Conservation (phyloP, 2,329 filamentous ascomycete species). For the Curvularia hawaiiensis region DNA sequence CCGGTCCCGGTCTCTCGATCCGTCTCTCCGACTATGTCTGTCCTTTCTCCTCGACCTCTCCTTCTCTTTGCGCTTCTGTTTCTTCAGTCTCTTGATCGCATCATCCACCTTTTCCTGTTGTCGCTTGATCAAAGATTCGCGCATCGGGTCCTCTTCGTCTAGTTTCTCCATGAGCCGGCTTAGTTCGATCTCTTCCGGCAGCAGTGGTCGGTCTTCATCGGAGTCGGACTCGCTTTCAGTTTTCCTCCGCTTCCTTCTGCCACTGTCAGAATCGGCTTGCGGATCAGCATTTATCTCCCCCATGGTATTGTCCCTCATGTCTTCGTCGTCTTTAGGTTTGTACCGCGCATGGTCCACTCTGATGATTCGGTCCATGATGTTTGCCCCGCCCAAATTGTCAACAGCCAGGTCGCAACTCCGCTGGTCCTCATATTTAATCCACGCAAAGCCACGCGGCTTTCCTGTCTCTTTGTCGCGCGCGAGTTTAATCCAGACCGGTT, state of each 20-base stretch:
- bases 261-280: conserved; percentile 50
- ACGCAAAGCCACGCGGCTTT: conserved; percentile 92
- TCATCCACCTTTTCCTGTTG: conserved; percentile 87
- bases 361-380: conserved; percentile 77
- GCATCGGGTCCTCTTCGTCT: conserved; percentile 98
- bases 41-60: conserved; percentile 52
- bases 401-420: conserved; percentile 94
- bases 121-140: conserved; percentile 83
- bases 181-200: conserved; percentile 84
- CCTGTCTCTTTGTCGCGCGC: conserved; percentile 95
- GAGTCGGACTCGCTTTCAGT: conserved; percentile 50
- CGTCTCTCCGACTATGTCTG: conserved; percentile 32
- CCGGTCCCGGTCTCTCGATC: conserved; percentile 30
- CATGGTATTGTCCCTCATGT: conserved; percentile 66
- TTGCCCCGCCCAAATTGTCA: conserved; percentile 89
- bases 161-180: conserved; percentile 75
- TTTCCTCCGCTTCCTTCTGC: conserved; percentile 54
- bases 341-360: conserved; percentile 94
- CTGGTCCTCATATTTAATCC: conserved; percentile 98
- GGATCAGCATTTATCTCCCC: conserved; percentile 51
- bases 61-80: conserved; percentile 53
- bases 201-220: conserved; percentile 62
- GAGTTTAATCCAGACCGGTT: conserved; percentile 91
- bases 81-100: conserved; percentile 64
- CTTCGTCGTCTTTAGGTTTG: conserved; percentile 79